phyloP scores from a whole-genome alignment of 495 filamentous ascomycete genomes.

The Neurospora sp. region DNA sequence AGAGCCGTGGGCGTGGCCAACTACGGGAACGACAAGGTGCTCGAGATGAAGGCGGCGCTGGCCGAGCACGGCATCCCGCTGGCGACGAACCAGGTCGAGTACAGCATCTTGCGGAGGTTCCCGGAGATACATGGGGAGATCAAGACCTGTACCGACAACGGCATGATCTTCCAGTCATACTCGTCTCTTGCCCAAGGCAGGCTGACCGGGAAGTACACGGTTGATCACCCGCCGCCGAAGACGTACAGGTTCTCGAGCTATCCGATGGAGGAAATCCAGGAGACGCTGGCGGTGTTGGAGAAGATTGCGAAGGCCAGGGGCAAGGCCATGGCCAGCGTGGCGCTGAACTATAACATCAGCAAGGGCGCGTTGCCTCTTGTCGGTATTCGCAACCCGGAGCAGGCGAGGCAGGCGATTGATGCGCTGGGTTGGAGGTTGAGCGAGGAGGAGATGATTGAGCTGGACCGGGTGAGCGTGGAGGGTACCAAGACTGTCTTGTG shows the following conservation, averaged over 20 bases:
- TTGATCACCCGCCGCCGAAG: conserved; percentile 28
- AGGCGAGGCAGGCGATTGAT: not conserved
- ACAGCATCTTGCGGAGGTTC: not conserved
- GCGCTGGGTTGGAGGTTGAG: not conserved
- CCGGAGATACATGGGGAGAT: conserved; percentile 1
- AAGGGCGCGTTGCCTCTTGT: not conserved
- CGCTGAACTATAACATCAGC: conserved; percentile 31
- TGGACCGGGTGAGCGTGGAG: conserved; percentile 5
- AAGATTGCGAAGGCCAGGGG: conserved; percentile 16
- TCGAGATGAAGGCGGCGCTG: conserved; percentile 17
- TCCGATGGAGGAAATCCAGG: conserved; percentile 1
- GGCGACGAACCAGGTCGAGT: conserved; percentile 5
- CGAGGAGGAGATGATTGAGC: not conserved
- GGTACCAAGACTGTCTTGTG: conserved; percentile 1
- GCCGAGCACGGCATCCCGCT: not conserved
- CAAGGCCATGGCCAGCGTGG: conserved; percentile 23
- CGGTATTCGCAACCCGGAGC: not conserved
- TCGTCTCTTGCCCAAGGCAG: conserved; percentile 10
- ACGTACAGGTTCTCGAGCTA: conserved; percentile 3
- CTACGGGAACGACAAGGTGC: conserved; percentile 30
- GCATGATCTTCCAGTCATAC: conserved; percentile 8
- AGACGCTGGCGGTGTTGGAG: conserved; percentile 10
- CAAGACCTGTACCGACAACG: not conserved
- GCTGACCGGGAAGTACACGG: conserved; percentile 23
- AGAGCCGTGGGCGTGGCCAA: conserved; percentile 32